Percentiles rank a stretch among this genome's conserved stretches.
phyloP scores from a whole-genome alignment of 306 rosid species.

The Lagenaria siceraria region DNA sequence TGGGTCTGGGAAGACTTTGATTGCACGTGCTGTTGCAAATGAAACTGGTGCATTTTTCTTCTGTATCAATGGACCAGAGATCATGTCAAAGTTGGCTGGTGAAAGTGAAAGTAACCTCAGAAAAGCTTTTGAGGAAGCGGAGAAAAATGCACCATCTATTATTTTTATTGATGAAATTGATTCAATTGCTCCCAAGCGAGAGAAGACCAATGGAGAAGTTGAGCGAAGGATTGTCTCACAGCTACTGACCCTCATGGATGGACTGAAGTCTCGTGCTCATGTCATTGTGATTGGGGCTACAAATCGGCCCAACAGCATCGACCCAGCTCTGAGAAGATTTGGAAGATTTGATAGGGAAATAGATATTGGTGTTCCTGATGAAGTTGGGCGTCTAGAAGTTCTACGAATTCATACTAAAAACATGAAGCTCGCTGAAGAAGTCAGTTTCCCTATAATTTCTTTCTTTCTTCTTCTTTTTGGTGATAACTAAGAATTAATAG shows the following conservation, averaged over 20 bases:
- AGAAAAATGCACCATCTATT: slow-evolving; percentile 97
- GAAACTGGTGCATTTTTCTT: slow-evolving; percentile 98
- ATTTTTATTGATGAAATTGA: slow-evolving; percentile 93
- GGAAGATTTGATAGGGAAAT: slow-evolving; percentile 98
- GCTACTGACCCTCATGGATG: slow-evolving; percentile 96
- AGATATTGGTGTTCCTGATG: slow-evolving; percentile 94
- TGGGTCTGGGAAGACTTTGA: slow-evolving; percentile 86
- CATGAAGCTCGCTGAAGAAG: slow-evolving; percentile 95
- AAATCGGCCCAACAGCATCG: slow-evolving; percentile 93
- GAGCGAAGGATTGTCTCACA: slow-evolving; percentile 97
- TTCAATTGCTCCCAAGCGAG: slow-evolving; percentile 94
- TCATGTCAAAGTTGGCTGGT: slow-evolving; percentile 92
- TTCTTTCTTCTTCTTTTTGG: background rate
- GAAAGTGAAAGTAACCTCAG: slow-evolving; percentile 97
- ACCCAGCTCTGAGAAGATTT: slow-evolving; percentile 94
- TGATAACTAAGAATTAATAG: background rate
- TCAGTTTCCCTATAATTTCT: slow-evolving; percentile 15
- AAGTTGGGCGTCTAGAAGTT: slow-evolving; percentile 92
- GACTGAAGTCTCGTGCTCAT: slow-evolving; percentile 83
- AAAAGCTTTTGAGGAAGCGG: slow-evolving; percentile 98
- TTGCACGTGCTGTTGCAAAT: slow-evolving; percentile 93
- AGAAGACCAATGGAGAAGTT: slow-evolving; percentile 97
- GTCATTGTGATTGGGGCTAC: slow-evolving; percentile 97
- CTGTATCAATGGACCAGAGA: slow-evolving; percentile 95
- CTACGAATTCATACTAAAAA: slow-evolving; percentile 94